phyloP scores from a whole-genome alignment of 352 stramenopile genomes.

The Pythium volutum region DNA sequence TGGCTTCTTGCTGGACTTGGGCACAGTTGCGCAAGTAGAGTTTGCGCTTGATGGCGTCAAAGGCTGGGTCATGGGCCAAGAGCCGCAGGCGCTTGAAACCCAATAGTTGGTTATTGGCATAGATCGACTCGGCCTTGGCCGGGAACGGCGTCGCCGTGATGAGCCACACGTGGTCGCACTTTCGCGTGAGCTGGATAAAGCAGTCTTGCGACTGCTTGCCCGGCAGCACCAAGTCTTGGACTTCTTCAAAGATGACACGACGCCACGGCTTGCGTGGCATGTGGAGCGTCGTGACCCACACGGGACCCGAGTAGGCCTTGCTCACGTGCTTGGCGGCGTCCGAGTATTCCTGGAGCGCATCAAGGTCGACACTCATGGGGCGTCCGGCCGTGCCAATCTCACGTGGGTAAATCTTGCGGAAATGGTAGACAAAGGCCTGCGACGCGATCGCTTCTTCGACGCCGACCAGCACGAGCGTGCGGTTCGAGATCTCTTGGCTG shows the following conservation, averaged over 20 bases:
- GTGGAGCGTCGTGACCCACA: conserved; percentile 70
- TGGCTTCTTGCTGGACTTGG: conserved; percentile 77
- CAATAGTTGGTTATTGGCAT: conserved; percentile 87
- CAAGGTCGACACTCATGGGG: conserved; percentile 42
- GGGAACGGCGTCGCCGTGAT: conserved; percentile 86
- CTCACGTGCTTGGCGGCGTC: conserved; percentile 78
- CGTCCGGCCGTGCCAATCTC: conserved; percentile 34
- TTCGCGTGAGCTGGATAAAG: conserved; percentile 79
- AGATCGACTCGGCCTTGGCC: conserved; percentile 73
- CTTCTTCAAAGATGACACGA: conserved; percentile 85
- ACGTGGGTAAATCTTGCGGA: conserved; percentile 51
- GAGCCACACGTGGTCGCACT: conserved; percentile 79
- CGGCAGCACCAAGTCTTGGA: conserved; percentile 79
- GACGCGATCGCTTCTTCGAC: conserved; percentile 74
- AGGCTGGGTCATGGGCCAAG: conserved; percentile 61
- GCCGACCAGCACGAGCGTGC: conserved; percentile 76
- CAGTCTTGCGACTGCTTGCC: conserved; percentile 75
- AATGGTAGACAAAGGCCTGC: conserved; percentile 54
- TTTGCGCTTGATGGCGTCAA: conserved; percentile 87
- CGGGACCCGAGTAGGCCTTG: conserved; percentile 71
- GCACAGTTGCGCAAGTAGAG: conserved; percentile 84
- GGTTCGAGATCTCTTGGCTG: conserved; percentile 49
- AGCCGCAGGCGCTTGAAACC: conserved; percentile 78
- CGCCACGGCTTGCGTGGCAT: conserved; percentile 65
- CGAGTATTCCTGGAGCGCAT: conserved; percentile 53